Evolutionary conservation across 495 filamentous ascomycete genomes (phyloP).

Genomic region (Hyphodiscus hymeniophilus): DNA sequence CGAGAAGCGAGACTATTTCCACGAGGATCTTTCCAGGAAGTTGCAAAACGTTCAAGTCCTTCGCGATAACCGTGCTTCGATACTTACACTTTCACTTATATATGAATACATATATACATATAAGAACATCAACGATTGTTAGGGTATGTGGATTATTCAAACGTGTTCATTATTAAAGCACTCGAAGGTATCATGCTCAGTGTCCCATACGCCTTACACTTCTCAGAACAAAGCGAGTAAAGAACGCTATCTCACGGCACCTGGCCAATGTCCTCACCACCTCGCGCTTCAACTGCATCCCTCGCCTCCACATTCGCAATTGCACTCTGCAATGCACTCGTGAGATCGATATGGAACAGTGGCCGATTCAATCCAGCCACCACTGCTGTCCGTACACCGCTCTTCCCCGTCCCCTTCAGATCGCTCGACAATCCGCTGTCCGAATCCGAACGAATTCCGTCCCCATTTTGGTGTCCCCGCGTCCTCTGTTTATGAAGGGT

Average conservation of each 20-base stretch:
- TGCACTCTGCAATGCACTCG: constrained; percentile 83
- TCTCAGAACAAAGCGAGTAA: too few relatives aligned
- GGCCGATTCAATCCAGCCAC: constrained; percentile 83
- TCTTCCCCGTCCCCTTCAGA: constrained; percentile 7
- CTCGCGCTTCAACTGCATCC: constrained; percentile 6
- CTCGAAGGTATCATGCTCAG: too few relatives aligned
- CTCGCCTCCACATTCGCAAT: constrained; percentile 64
- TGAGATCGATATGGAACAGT: constrained; percentile 91
- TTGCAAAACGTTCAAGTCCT: too few relatives aligned
- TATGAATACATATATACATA: too few relatives aligned
- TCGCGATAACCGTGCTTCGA: too few relatives aligned
- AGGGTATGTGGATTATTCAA: too few relatives aligned
- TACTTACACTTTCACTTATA: too few relatives aligned
- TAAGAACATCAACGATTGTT: too few relatives aligned
- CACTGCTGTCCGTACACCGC: constrained; percentile 38
- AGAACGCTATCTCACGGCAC: constrained; percentile 15
- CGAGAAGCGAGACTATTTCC: too few relatives aligned
- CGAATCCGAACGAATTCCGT: constrained; percentile 23
- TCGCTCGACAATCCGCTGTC: constrained; percentile 22
- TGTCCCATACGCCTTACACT: too few relatives aligned
- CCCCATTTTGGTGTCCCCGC: constrained; percentile 18
- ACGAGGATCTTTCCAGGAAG: too few relatives aligned
- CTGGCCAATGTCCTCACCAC: constrained; percentile 16
- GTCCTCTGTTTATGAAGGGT: constrained; percentile 34
- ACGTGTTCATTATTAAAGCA: too few relatives aligned